Evolutionary conservation across 2,329 filamentous ascomycete species (phyloP), one percentile per base, ranked within the genome.

Genomic region (Trichophaea hybrida): DNA sequence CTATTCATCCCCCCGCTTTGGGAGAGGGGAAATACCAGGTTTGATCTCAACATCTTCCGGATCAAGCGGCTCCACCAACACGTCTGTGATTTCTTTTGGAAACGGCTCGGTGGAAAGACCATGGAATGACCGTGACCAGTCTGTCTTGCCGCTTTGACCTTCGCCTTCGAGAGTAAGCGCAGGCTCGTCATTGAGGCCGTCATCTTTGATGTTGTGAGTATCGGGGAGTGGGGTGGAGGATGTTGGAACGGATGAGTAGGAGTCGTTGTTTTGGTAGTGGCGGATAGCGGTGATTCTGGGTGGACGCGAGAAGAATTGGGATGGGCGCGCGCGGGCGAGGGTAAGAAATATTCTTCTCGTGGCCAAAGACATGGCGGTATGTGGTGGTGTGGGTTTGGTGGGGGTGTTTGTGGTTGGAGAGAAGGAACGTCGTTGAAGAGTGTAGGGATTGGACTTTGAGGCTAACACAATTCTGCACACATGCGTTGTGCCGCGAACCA

Each of bases 31-130:
- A 13, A 55, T 59, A 69, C 67, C 67, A 35, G 93, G 91, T 76
- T 98, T 98, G 71, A 98, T 85, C 76, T 98, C 93, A 58, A 98
- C 83, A 73, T 97, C 91, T 52, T 83, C 78, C 0, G 79, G 74
- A 57, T 81, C 75, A 10, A 94, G 71, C 1, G 83, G 82, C 59
- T 80, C 76, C 63, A 86, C 79, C 51, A 96, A 77, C 17, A 87
- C 78, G 13, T 81, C 77, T 7, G 80, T 78, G 57, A 84, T 80
- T 72, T 89, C 84, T 50, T 81, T 74, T 2, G 82, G 76, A 72
- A 95, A 94, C 0, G 88, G 79, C 37, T 76, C 75, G 0, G 78
- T 77, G 38, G 83, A 85, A 15, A 95, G 80, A 10, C 88, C 87
- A 72, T 91, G 83, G 75, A 84, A 95, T 12, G 87, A 94, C 53